phyloP scores from a whole-genome alignment of 139 green algal species.

The Mychonastes homosphaera region DNA sequence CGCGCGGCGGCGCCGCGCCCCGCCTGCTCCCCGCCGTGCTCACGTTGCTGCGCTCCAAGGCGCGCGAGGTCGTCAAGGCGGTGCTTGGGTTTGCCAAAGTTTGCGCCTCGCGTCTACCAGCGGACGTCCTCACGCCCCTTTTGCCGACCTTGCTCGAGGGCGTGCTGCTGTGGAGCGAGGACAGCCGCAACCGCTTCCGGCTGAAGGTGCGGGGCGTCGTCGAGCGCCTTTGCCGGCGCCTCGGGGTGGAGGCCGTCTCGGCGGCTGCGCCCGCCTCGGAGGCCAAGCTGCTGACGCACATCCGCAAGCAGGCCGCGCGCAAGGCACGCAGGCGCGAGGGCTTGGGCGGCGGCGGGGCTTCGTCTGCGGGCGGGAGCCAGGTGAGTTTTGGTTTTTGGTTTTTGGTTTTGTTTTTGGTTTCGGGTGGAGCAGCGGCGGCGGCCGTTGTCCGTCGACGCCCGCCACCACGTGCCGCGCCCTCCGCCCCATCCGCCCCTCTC shows the following conservation, averaged over 20 bases:
- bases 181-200: conserved; percentile 95
- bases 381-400: conserved; percentile 23
- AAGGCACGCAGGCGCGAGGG: conserved; percentile 38
- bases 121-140: conserved; percentile 48
- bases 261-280: conserved; percentile 62
- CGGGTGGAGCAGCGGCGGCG: neutral
- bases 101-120: conserved; percentile 65
- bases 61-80: conserved; percentile 81
- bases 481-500: no score
- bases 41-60: conserved; percentile 71
- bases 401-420: no score
- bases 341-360: conserved; percentile 14
- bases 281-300: conserved; percentile 72
- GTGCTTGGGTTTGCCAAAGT: conserved; percentile 93
- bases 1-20: conserved; percentile 36
- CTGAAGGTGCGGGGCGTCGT: conserved; percentile 76
- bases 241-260: conserved; percentile 74
- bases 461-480: no score
- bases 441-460: no score
- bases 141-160: conserved; percentile 74
- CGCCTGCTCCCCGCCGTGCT: conserved; percentile 73
- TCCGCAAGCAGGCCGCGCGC: conserved; percentile 60
- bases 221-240: conserved; percentile 74
- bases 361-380: conserved; percentile 40
- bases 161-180: conserved; percentile 77